phyloP scores from a whole-genome alignment of 441 rosid species.

The Adansonia rubrostipa region DNA sequence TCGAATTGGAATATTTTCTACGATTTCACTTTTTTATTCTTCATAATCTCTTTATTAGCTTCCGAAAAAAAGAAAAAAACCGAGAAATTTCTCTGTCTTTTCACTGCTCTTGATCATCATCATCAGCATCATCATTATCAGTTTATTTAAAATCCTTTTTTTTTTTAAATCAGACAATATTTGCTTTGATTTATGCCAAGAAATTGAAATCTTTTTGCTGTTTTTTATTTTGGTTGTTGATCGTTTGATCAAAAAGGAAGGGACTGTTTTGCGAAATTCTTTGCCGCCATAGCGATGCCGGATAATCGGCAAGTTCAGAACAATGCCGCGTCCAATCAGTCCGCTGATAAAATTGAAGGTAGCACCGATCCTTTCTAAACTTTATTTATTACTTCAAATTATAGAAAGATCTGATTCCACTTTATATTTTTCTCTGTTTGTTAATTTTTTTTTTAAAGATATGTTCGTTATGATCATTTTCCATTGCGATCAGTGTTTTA shows the following conservation, averaged over 20 bases:
- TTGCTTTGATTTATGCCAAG: slow-evolving; percentile 6
- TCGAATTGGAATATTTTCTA: slow-evolving; percentile 44
- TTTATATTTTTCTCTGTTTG: not conserved
- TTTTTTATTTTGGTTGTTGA: slow-evolving; percentile 16
- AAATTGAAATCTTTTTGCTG: not conserved
- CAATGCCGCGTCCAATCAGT: slow-evolving; percentile 58
- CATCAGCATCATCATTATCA: not conserved
- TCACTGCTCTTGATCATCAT: not conserved
- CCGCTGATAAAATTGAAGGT: slow-evolving; percentile 65
- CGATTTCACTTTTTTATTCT: slow-evolving; percentile 38
- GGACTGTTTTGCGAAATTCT: slow-evolving; percentile 25
- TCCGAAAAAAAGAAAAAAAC: not conserved
- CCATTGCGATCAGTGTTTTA: not conserved
- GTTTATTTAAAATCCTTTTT: slow-evolving; percentile 24
- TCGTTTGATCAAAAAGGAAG: slow-evolving; percentile 22
- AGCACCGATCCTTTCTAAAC: slow-evolving; percentile 24
- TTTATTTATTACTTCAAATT: not conserved
- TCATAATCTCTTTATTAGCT: slow-evolving; percentile 32
- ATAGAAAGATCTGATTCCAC: slow-evolving; percentile 9
- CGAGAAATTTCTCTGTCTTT: not conserved
- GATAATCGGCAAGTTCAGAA: slow-evolving; percentile 59
- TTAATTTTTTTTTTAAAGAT: not conserved
- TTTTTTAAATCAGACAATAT: slow-evolving; percentile 24
- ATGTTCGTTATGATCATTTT: not conserved
- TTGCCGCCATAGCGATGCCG: slow-evolving; percentile 55